phyloP scores from a whole-genome alignment of 2,329 filamentous ascomycete species.

The Penicillium sp. region DNA sequence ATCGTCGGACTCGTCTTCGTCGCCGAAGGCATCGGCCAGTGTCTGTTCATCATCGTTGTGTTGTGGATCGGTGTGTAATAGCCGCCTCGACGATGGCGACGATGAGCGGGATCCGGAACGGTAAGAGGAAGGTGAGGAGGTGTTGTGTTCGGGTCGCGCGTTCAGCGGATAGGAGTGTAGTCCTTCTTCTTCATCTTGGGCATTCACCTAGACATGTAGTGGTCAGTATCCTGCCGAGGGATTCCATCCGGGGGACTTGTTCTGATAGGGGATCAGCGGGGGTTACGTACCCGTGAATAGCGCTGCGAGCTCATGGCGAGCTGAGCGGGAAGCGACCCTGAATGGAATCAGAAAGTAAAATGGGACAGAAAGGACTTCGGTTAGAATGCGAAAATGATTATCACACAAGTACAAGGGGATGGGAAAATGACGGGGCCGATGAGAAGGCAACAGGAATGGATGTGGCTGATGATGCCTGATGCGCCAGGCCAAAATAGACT shows the following conservation, averaged over 20 bases:
- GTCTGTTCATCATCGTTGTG: conserved; percentile 60
- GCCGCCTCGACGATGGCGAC: conserved; percentile 50
- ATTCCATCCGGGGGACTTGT: conserved; percentile 10
- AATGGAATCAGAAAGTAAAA: conserved; percentile 17
- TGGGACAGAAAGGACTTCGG: conserved; percentile 9
- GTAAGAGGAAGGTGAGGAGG: conserved; percentile 63
- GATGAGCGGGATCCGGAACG: conserved; percentile 77
- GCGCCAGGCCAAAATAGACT: conserved; percentile 7
- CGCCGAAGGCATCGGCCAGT: conserved; percentile 87
- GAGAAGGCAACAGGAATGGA: conserved; percentile 19
- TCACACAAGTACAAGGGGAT: conserved; percentile 15
- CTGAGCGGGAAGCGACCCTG: conserved; percentile 24
- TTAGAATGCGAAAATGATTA: conserved; percentile 11
- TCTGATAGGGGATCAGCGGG: conserved; percentile 16
- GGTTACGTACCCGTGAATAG: conserved; percentile 39
- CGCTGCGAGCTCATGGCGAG: conserved; percentile 44
- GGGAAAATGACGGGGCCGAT: conserved; percentile 16
- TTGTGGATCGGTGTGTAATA: conserved; percentile 46
- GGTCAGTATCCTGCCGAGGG: conserved; percentile 9
- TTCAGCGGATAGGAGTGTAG: conserved; percentile 27
- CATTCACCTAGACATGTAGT: conserved; percentile 31
- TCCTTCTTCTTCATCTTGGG: conserved; percentile 38
- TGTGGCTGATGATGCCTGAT: conserved; percentile 17
- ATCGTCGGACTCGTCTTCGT: conserved; percentile 62
- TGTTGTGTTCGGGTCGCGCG: conserved; percentile 23